phyloP scores from a whole-genome alignment of 1,139 yeast genomes.

The Geotrichum carabidarum region DNA sequence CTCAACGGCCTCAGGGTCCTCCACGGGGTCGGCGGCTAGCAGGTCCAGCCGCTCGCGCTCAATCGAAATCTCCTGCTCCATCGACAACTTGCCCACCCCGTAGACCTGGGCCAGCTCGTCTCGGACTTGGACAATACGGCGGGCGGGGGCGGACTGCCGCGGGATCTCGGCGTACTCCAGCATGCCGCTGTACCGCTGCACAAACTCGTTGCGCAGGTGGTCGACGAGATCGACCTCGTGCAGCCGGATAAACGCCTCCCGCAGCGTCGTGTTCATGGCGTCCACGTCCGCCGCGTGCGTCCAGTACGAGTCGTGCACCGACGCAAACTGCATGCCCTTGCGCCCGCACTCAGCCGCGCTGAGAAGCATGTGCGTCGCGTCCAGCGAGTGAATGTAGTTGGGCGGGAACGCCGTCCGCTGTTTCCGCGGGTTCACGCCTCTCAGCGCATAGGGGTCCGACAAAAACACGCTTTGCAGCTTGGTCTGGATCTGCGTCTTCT shows the following conservation, averaged over 20 bases:
- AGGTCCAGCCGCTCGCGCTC: slow-evolving; percentile 58
- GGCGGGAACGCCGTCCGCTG: slow-evolving; percentile 96
- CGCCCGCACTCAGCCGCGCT: slow-evolving; percentile 79
- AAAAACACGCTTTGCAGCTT: slow-evolving; percentile 79
- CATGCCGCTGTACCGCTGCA: slow-evolving; percentile 66
- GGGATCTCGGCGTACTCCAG: slow-evolving; percentile 56
- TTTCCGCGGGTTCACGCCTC: slow-evolving; percentile 79
- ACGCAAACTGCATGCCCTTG: slow-evolving; percentile 69
- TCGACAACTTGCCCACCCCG: slow-evolving; percentile 47
- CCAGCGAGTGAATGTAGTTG: slow-evolving; percentile 88
- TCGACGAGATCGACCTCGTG: slow-evolving; percentile 71
- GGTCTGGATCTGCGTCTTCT: slow-evolving; percentile 62
- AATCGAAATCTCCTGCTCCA: slow-evolving; percentile 67
- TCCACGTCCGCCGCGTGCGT: slow-evolving; percentile 88
- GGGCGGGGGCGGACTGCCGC: slow-evolving; percentile 50
- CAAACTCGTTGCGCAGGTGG: slow-evolving; percentile 71
- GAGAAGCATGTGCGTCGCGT: slow-evolving; percentile 94
- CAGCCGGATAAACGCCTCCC: slow-evolving; percentile 74
- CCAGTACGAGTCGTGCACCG: slow-evolving; percentile 98
- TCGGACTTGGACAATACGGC: slow-evolving; percentile 49
- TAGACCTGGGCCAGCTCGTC: slow-evolving; percentile 30
- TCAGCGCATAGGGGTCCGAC: slow-evolving; percentile 75
- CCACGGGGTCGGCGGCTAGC: slow-evolving; percentile 43
- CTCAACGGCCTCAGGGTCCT: slow-evolving; percentile 45
- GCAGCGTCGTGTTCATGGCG: slow-evolving; percentile 61